Base-by-base conservation (phyloP, 805 yeast species). In the Wickerhamomyces tratensis region DNA sequence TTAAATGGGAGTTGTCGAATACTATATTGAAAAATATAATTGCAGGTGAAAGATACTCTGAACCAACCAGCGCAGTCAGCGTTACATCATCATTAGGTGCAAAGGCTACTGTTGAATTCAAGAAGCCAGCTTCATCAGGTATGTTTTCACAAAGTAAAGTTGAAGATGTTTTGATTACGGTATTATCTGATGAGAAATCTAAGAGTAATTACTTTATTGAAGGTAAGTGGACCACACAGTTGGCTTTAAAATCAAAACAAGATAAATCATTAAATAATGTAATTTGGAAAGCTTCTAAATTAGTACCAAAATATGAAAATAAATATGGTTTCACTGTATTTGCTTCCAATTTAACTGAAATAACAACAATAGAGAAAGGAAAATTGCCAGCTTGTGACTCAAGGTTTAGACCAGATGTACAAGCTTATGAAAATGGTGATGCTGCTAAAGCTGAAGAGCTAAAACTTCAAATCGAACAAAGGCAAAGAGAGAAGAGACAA, bases 1-100 rank as follows among this genome's bases (percentile, higher is more conserved):
- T 79, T 54, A 76, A 78, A 47, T 93, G 95, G 91, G 58, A 68
- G 20, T 89, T 81, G 49, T 97, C 98, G 7, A 78, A 84, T 1
- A 79, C 94, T 0, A 71, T 86, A 52, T 64, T 93, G 52, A 82
- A 91, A 53, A 91, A 91, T 57, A 71, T 93, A 39, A 78, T 93
- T 53, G 96, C 97, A 2, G 98, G 98, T 26, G 98, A 93, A 54
- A 84, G 87, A 59, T 93, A 89, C 60, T 70, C 86, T 12, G 98
- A 93, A 57, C 98, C 98, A 1, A 68, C 73, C 3, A 79, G 86
- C 14, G 62, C 78, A 4, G 69, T 86, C 46, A 76, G 81, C 0
- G 69, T 93, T 2, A 72, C 74, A 38, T 76, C 88, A 3, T 76
- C 86, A 2, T 67, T 65, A n/a, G 94, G 94, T 0, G 68, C 72